Conservation (phyloP, 2,329 filamentous ascomycete genomes). For the Mariannaea elegans region DNA sequence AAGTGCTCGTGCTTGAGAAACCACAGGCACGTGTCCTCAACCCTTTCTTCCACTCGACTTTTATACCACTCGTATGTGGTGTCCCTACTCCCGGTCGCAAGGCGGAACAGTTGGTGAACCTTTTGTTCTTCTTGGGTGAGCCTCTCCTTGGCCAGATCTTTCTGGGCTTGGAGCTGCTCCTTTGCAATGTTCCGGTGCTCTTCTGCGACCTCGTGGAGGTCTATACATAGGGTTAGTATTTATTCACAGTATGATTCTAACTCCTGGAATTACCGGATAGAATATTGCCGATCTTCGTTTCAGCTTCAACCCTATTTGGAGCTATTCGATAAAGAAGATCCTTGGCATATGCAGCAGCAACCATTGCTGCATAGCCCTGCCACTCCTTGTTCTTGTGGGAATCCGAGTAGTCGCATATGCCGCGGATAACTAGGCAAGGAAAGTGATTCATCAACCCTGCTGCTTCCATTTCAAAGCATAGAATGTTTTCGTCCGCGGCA, state of each 20-base stretch:
- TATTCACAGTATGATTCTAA: background rate
- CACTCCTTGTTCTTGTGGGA: no score
- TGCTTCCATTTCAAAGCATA: no score
- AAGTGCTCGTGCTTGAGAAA: conserved; percentile 41
- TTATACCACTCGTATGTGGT: no score
- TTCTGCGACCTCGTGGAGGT: background rate
- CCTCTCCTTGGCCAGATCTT: background rate
- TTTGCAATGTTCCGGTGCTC: background rate
- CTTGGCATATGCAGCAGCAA: conserved; percentile 37
- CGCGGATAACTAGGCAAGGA: no score
- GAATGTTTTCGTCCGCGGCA: background rate
- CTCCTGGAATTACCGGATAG: background rate
- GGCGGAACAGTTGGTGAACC: background rate
- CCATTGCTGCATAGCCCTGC: conserved; percentile 45
- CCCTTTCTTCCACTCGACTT: background rate
- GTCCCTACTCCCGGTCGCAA: background rate
- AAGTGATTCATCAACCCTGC: no score
- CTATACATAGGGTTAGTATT: background rate
- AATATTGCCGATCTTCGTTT: background rate
- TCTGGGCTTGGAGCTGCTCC: background rate
- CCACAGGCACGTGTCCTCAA: conserved; percentile 19
- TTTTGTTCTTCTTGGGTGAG: background rate
- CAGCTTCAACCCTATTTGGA: no score
- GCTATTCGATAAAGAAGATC: background rate
- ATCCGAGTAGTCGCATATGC: no score